Conservation (phyloP, 257 asterid species). For the Parsonsia alboflavescens region DNA sequence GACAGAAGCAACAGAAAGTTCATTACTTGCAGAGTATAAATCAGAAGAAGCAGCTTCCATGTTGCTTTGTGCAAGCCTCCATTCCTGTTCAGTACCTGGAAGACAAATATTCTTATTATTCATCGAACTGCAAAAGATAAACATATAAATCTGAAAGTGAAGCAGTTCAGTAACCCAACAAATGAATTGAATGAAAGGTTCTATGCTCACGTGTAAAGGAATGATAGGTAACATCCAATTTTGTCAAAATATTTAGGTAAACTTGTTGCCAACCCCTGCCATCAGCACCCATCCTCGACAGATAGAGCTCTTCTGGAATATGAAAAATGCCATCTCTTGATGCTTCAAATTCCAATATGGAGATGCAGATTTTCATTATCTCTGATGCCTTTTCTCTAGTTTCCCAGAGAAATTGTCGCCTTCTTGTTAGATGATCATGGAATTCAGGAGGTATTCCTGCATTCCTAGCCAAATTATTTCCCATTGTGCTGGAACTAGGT, state of each 20-base stretch:
- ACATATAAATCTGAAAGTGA: slow-evolving; percentile 12
- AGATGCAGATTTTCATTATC: slow-evolving; percentile 72
- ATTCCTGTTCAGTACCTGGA: slow-evolving; percentile 95
- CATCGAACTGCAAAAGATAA: neutral
- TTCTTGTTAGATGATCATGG: slow-evolving; percentile 69
- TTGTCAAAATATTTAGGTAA: slow-evolving; percentile 60
- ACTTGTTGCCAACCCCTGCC: slow-evolving; percentile 86
- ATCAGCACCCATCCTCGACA: slow-evolving; percentile 55
- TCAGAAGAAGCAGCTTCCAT: slow-evolving; percentile 91
- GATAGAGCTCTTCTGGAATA: slow-evolving; percentile 44
- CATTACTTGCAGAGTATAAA: slow-evolving; percentile 75
- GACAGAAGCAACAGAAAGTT: slow-evolving; percentile 66
- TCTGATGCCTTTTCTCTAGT: slow-evolving; percentile 77
- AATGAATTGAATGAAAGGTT: slow-evolving; percentile 6
- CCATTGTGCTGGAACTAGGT: slow-evolving; percentile 56
- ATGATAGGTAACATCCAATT: slow-evolving; percentile 73
- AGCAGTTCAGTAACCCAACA: slow-evolving; percentile 7
- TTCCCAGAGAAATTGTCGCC: slow-evolving; percentile 67
- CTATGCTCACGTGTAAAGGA: slow-evolving; percentile 70
- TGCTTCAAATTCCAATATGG: slow-evolving; percentile 86
- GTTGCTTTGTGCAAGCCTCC: slow-evolving; percentile 83
- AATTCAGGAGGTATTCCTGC: slow-evolving; percentile 85
- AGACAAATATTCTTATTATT: slow-evolving; percentile 9
- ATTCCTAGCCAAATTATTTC: slow-evolving; percentile 53
- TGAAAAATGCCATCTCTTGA: slow-evolving; percentile 80